phyloP scores from a whole-genome alignment of 2,329 filamentous ascomycete genomes.

The Talaromyces funiculosus region DNA sequence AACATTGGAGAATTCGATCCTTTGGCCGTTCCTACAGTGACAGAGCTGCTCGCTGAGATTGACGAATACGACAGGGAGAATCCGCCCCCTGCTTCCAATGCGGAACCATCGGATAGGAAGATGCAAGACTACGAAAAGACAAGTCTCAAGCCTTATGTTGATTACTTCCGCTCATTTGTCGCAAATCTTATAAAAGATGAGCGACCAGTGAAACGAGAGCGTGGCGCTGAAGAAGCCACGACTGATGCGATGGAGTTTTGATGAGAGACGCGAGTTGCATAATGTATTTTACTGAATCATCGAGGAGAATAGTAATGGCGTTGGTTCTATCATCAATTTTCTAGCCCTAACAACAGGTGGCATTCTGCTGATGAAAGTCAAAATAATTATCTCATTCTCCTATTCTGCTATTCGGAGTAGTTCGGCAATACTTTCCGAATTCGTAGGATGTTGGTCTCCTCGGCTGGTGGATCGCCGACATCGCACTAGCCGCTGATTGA shows the following conservation, averaged over 20 bases:
- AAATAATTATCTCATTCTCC: background rate
- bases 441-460: too few relatives aligned
- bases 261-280: background rate
- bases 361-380: background rate
- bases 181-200: slow-evolving; percentile 72
- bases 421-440: background rate
- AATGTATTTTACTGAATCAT: background rate
- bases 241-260: slow-evolving; percentile 61
- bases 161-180: slow-evolving; percentile 81
- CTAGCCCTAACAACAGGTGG: background rate
- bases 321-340: background rate
- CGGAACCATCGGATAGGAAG: slow-evolving; percentile 37
- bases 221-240: slow-evolving; percentile 32
- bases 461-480: background rate
- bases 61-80: slow-evolving; percentile 62
- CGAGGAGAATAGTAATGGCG: background rate
- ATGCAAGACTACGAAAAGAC: slow-evolving; percentile 95
- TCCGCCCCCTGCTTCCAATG: slow-evolving; percentile 37
- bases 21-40: slow-evolving; percentile 80
- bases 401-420: background rate
- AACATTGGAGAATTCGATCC: slow-evolving; percentile 80
- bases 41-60: slow-evolving; percentile 74
- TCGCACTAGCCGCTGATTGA: slow-evolving; percentile 1
- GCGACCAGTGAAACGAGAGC: slow-evolving; percentile 46
- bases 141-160: slow-evolving; percentile 84